Evolutionary conservation across 495 filamentous ascomycete genomes (phyloP).

Genomic region (Chaetomium tenue): DNA sequence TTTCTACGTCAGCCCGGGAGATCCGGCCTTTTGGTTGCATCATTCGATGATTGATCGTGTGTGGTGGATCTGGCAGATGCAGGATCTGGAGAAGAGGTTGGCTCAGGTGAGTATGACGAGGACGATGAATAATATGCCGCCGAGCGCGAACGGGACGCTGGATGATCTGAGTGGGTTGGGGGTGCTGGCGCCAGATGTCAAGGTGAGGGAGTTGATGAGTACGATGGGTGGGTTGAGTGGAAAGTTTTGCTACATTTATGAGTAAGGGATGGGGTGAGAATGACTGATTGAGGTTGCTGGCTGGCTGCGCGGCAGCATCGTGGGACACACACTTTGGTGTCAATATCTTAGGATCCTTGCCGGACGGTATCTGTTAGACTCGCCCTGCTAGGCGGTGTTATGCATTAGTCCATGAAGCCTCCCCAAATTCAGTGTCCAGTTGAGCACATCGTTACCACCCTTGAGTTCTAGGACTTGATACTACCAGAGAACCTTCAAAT

Average conservation of each 20-base stretch:
- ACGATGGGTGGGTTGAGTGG: constrained; percentile 38
- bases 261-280: not conserved
- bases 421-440: too few relatives aligned
- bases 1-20: constrained; percentile 58
- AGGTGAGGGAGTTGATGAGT: constrained; percentile 37
- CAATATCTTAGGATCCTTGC: too few relatives aligned
- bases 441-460: too few relatives aligned
- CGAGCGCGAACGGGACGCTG: constrained; percentile 32
- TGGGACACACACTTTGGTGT: too few relatives aligned
- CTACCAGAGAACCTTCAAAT: too few relatives aligned
- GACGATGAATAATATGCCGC: constrained; percentile 31
- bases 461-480: too few relatives aligned
- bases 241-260: constrained; percentile 34
- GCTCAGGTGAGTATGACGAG: constrained; percentile 27
- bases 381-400: too few relatives aligned
- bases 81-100: constrained; percentile 48
- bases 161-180: constrained; percentile 29
- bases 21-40: constrained; percentile 67
- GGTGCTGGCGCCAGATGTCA: constrained; percentile 26
- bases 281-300: not conserved
- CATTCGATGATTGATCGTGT: constrained; percentile 65
- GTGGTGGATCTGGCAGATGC: constrained; percentile 70
- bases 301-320: not conserved
- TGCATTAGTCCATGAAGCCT: too few relatives aligned
- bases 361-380: too few relatives aligned